Base-by-base conservation (phyloP, 2,329 filamentous ascomycete genomes). In the Periconia sp. region DNA sequence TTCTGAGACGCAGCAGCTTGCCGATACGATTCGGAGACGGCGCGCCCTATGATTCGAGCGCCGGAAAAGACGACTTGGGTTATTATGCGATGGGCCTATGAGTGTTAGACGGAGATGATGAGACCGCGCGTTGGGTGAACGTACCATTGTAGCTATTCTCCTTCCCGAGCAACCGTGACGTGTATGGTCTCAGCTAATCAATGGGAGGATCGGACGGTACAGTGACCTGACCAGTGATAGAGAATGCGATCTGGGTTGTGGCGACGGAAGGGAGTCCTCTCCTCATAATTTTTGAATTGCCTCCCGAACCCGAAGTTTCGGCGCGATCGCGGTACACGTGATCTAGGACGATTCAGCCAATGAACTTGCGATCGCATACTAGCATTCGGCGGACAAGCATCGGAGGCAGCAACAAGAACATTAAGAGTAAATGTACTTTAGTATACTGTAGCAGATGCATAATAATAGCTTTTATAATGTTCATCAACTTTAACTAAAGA, bases 1-100 rank as follows among this genome's bases (percentile, higher is more conserved):
- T 88, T 83, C 51, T 87, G 88, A 3, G 91, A 87, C 23, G 92
- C 92, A 46, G 90, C 85, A 35, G 94, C 94, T 78, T 99, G 94
- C 71, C 89, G 91, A 78, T 95, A 99, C 56, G 94, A 94, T 76
- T 96, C 94, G 63, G 85, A 78, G 69, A 97, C 94, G 62, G 94
- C 92, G 59, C 92, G 89, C 54, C 92, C 91, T 70, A 99, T 84
- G 59, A 97, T 94, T 62, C 94, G 89, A 51, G 85, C 83, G 77
- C 92, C 92, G 65, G 90, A 91, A 57, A 97, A 72, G 74, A 96
- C 85, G 74, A 96, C 91, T 76, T 95, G 89, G 51, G 89, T 89
- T 77, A 99, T 86, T 74, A 96, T 88, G 65, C 91, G 89, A 78
- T 97, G 90, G 70, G 92, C 92, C 92, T 96, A 59, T 24, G 32